Conservation (phyloP, 371 early-diverging fungal genomes). For the Umbelopsis sp. region DNA sequence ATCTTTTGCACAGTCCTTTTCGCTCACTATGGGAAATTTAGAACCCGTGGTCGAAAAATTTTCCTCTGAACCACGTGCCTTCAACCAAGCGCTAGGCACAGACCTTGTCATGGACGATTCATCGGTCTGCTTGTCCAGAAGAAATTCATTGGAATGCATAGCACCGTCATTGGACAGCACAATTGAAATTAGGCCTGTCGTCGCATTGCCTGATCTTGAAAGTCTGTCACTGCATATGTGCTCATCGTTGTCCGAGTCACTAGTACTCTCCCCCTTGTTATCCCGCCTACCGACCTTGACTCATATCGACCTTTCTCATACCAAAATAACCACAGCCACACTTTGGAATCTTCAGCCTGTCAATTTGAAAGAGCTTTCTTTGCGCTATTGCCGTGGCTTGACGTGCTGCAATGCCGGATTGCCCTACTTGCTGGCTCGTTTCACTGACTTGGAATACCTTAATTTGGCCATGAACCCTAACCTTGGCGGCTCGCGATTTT, state of each 20-base stretch:
- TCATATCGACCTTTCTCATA: constrained; percentile 37
- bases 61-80: constrained; percentile 1
- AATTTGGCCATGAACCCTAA: constrained; percentile 9
- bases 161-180: neutral
- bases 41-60: constrained; percentile 7
- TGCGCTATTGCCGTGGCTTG: constrained; percentile 39
- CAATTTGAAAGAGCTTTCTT: constrained; percentile 32
- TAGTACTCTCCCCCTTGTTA: constrained; percentile 44
- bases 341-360: constrained; percentile 27
- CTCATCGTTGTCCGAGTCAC: constrained; percentile 35
- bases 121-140: neutral
- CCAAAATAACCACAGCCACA: constrained; percentile 34
- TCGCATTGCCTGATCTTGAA: constrained; percentile 27
- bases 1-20: constrained; percentile 30
- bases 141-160: neutral
- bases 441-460: neutral
- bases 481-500: constrained; percentile 4
- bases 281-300: constrained; percentile 24
- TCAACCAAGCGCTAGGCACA: neutral
- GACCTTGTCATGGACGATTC: constrained; percentile 6
- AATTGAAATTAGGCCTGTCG: neutral
- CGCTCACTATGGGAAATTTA: constrained; percentile 26
- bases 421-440: neutral
- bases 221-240: constrained; percentile 43
- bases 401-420: constrained; percentile 28